Evolutionary conservation across 805 yeast genomes (phyloP).

Genomic region (Lachancea lanzarotensis): DNA sequence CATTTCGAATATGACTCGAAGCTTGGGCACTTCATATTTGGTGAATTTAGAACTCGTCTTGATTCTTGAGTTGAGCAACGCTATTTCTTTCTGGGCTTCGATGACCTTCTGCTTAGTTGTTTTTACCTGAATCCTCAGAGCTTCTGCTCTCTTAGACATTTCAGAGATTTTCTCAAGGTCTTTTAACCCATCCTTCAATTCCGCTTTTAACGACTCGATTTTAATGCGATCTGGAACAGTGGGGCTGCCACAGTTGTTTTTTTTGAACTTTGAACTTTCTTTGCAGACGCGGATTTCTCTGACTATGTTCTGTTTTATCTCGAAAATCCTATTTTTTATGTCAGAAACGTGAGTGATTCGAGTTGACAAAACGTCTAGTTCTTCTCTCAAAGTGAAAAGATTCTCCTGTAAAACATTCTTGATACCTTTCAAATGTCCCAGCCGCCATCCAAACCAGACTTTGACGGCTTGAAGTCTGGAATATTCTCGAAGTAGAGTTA

Average conservation of each 20-base stretch:
- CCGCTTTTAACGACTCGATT: slow-evolving; percentile 6
- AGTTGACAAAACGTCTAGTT: slow-evolving; percentile 16
- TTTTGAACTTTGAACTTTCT: slow-evolving; percentile 10
- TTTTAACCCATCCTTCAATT: slow-evolving; percentile 4
- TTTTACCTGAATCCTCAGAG: background rate
- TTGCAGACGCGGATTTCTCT: slow-evolving; percentile 20
- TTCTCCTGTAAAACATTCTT: slow-evolving; percentile 30
- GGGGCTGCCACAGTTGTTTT: slow-evolving; percentile 2
- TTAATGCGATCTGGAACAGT: slow-evolving; percentile 4
- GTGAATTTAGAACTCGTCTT: slow-evolving; percentile 8
- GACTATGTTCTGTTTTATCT: slow-evolving; percentile 15
- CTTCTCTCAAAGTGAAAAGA: slow-evolving; percentile 19
- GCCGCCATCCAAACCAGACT: slow-evolving; percentile 61
- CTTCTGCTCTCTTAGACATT: background rate
- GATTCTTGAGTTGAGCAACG: slow-evolving; percentile 5
- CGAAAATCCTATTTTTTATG: slow-evolving; percentile 11
- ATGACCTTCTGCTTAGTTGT: background rate
- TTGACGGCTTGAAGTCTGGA: slow-evolving; percentile 48
- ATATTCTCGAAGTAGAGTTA: slow-evolving; percentile 43
- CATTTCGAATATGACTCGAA: slow-evolving; percentile 8
- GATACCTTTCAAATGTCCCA: slow-evolving; percentile 43
- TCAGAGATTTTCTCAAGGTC: slow-evolving; percentile 1
- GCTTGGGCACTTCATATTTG: slow-evolving; percentile 10
- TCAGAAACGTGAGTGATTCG: slow-evolving; percentile 11
- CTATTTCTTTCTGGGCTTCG: slow-evolving; percentile 11